Conservation (phyloP, 139 green algal genomes). For the Coccomyxa sp. region DNA sequence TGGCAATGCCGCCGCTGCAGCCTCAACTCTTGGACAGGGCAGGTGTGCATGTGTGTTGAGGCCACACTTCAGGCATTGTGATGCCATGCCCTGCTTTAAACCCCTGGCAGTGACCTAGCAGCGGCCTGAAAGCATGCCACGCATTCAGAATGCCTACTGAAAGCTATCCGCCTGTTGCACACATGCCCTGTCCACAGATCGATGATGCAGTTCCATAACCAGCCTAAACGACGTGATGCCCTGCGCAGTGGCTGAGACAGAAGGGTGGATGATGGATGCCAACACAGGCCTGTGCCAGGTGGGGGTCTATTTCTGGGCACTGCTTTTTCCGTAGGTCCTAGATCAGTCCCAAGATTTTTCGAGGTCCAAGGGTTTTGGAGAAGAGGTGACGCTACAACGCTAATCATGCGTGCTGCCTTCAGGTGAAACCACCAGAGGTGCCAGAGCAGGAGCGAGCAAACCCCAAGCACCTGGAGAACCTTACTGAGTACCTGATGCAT, state of each 20-base stretch:
- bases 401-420: too few relatives aligned
- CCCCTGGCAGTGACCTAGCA: neutral
- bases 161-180: neutral
- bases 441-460: too few relatives aligned
- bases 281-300: neutral
- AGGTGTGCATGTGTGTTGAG: neutral
- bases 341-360: too few relatives aligned
- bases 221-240: neutral
- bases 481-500: too few relatives aligned
- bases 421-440: too few relatives aligned
- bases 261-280: neutral
- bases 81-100: neutral
- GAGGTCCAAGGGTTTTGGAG: too few relatives aligned
- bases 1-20: neutral
- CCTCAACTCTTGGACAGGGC: neutral
- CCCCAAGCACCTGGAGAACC: too few relatives aligned
- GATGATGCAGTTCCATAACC: too few relatives aligned
- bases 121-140: neutral
- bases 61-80: neutral
- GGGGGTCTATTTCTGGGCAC: neutral
- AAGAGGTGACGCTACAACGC: too few relatives aligned
- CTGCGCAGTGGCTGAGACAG: neutral
- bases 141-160: neutral
- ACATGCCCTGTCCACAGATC: too few relatives aligned
- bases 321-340: too few relatives aligned